Evolutionary conservation across 148 eudicot genomes (phyloP).

Genomic region (Agrostemma githago): DNA sequence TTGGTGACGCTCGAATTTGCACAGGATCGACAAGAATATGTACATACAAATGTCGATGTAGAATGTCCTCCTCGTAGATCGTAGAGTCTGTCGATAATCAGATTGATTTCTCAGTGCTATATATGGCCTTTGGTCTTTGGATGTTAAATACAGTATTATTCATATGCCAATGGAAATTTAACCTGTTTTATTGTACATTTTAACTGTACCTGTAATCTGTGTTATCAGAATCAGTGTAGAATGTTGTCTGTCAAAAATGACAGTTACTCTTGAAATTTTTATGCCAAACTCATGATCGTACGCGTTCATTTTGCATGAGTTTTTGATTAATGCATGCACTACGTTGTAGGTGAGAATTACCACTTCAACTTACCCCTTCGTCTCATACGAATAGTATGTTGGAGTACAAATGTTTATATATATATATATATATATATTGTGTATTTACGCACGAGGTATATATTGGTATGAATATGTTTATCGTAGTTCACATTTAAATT

Average conservation of each 20-base stretch:
- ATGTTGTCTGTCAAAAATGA: neutral
- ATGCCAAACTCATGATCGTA: no score
- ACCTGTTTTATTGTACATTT: neutral
- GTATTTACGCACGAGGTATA: no score
- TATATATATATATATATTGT: no score
- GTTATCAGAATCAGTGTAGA: neutral
- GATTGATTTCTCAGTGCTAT: neutral
- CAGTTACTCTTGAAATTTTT: neutral
- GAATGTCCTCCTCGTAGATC: neutral
- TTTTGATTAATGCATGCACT: no score
- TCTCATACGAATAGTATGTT: no score
- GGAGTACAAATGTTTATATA: no score
- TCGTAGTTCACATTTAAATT: no score
- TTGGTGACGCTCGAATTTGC: neutral
- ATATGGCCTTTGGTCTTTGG: neutral
- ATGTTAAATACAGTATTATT: neutral
- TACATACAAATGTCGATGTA: conserved; percentile 25
- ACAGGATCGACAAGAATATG: conserved; percentile 9
- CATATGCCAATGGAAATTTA: neutral
- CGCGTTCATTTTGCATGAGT: no score
- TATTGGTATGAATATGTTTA: no score
- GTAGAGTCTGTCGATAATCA: neutral
- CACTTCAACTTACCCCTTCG: no score
- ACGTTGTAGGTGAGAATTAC: no score
- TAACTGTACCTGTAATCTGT: neutral